phyloP scores from a whole-genome alignment of 208 protist species.

The Trypanosoma cruzi region DNA sequence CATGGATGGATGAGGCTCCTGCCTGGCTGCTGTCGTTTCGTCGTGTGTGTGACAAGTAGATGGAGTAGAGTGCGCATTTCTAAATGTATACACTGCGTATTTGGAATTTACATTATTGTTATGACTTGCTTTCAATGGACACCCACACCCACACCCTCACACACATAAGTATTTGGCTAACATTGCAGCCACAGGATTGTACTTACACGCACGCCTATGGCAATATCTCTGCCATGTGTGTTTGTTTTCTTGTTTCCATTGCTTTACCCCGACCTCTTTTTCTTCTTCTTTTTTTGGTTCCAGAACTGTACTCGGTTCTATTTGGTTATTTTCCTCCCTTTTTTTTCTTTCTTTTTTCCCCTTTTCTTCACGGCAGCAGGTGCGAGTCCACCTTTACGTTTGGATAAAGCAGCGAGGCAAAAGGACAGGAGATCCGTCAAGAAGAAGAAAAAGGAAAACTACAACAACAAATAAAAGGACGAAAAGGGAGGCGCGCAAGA shows the following conservation, averaged over 20 bases:
- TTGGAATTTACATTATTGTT: too few species aligned
- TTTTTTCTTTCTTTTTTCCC: slow-evolving; percentile 20
- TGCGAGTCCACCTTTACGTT: background rate
- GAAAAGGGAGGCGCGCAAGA: slow-evolving; percentile 2
- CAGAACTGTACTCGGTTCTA: background rate
- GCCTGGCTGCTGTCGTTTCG: slow-evolving; percentile 68
- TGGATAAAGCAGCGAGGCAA: background rate
- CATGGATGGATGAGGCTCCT: slow-evolving; percentile 71
- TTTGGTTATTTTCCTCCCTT: background rate
- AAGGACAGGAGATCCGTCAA: too few species aligned
- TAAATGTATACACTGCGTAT: background rate
- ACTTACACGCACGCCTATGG: slow-evolving; percentile 6
- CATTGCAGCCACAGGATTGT: too few species aligned
- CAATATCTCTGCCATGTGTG: background rate
- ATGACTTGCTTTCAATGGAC: too few species aligned
- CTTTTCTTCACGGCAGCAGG: slow-evolving; percentile 12
- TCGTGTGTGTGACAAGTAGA: background rate
- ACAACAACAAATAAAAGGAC: slow-evolving; percentile 15
- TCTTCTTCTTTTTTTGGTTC: slow-evolving; percentile 27
- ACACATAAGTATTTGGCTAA: slow-evolving; percentile 4
- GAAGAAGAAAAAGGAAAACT: too few species aligned
- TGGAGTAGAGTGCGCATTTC: slow-evolving; percentile 1
- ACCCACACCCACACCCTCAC: slow-evolving; percentile 9
- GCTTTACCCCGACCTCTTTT: background rate
- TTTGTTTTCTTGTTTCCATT: background rate